A percentile compares a stretch with the other conserved stretches of the same genome.
Evolutionary conservation across 495 filamentous ascomycete species (phyloP).

Genomic region (Cercophora samala): DNA sequence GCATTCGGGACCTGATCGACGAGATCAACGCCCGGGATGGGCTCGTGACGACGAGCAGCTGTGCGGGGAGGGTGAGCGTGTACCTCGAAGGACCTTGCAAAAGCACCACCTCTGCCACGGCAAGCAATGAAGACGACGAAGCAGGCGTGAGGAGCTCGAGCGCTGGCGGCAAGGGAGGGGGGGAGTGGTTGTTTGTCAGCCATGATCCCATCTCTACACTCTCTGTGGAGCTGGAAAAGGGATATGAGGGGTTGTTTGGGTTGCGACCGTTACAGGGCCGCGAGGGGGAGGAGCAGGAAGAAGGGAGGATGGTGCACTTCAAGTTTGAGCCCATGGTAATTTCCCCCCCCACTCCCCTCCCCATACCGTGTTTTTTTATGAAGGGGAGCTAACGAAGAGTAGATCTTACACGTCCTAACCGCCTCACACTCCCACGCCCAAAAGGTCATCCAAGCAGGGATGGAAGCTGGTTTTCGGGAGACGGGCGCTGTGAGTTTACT

Average conservation of each 20-base stretch:
- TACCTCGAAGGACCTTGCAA: conserved; percentile 70
- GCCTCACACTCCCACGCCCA: conserved; percentile 70
- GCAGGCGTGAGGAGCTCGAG: conserved; percentile 22
- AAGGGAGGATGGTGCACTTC: conserved; percentile 70
- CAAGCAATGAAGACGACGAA: background rate
- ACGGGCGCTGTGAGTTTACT: conserved; percentile 61
- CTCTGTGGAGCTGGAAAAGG: conserved; percentile 18
- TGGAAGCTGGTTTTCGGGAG: conserved; percentile 83
- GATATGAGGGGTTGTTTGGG: conserved; percentile 20
- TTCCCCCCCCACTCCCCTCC: conserved; percentile 26
- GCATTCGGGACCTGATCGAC: conserved; percentile 68
- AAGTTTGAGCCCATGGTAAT: conserved; percentile 91
- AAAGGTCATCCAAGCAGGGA: conserved; percentile 63
- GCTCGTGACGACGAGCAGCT: conserved; percentile 87
- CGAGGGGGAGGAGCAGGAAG: conserved; percentile 7
- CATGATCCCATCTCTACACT: conserved; percentile 61
- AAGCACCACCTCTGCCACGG: conserved; percentile 18
- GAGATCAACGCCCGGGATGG: conserved; percentile 70
- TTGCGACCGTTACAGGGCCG: background rate
- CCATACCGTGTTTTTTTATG: background rate
- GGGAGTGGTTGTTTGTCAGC: conserved; percentile 81
- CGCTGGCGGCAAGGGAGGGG: conserved; percentile 74
- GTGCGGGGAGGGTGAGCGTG: conserved; percentile 77
- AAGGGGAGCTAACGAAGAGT: conserved; percentile 14
- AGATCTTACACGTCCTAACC: conserved; percentile 88